Evolutionary conservation across 179 eudicot species (phyloP).

Genomic region (Silene noctiflora): DNA sequence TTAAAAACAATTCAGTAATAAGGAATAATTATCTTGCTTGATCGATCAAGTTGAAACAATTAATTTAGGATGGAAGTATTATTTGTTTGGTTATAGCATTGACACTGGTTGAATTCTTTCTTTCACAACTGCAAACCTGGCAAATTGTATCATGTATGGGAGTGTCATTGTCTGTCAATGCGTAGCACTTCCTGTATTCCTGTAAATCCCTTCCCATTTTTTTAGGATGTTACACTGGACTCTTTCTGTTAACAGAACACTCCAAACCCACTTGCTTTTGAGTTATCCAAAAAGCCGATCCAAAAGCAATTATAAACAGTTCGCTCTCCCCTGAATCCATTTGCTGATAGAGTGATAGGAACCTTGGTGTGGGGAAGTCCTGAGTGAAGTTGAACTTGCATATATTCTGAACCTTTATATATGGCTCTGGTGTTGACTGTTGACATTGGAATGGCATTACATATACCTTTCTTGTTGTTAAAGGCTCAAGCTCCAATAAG

Average conservation of each 20-base stretch:
- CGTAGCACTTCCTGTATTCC: not conserved
- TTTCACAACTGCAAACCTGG: too few species aligned
- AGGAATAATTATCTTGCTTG: not conserved
- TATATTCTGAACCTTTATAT: constrained; percentile 4
- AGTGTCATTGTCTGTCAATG: not conserved
- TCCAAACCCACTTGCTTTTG: not conserved
- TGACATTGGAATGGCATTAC: not conserved
- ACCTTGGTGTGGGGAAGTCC: not conserved
- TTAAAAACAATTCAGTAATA: too few species aligned
- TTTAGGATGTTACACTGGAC: not conserved
- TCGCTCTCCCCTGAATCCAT: not conserved
- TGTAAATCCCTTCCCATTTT: not conserved
- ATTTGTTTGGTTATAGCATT: constrained; percentile 3
- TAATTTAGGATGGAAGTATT: not conserved
- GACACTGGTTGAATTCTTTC: not conserved
- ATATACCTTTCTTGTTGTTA: not conserved
- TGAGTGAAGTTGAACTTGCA: not conserved
- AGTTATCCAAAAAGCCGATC: not conserved
- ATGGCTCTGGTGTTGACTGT: not conserved
- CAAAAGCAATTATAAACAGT: not conserved
- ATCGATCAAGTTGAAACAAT: not conserved
- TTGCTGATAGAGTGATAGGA: constrained; percentile 4
- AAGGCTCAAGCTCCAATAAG: not conserved
- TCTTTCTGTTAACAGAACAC: not conserved
- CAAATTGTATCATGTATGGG: too few species aligned